Evolutionary conservation across 805 yeast species (phyloP).

Genomic region (Komagataella kurtzmanii): DNA sequence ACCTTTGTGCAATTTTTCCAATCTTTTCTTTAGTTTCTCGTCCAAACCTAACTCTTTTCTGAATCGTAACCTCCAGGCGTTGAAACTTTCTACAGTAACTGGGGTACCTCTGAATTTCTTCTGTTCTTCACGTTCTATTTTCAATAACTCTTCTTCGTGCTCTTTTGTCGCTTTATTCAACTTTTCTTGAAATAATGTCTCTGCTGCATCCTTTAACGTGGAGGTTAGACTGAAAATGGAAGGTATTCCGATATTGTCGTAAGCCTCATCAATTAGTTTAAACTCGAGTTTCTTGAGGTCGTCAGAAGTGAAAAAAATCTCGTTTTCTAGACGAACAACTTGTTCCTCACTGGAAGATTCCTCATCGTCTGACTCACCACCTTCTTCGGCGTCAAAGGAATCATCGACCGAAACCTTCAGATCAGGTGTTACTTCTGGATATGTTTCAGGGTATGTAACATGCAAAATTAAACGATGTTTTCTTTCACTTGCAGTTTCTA

Average conservation of each 20-base stretch:
- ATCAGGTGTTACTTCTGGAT: constrained; percentile 72
- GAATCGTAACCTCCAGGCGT: constrained; percentile 60
- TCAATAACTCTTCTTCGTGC: constrained; percentile 44
- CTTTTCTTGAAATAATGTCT: constrained; percentile 46
- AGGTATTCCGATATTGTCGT: constrained; percentile 82
- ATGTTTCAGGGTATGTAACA: constrained; percentile 63
- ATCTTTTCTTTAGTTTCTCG: constrained; percentile 37
- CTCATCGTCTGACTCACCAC: constrained; percentile 18
- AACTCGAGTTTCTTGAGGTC: constrained; percentile 29
- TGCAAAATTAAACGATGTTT: constrained; percentile 40
- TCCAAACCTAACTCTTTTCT: constrained; percentile 64
- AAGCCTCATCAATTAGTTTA: constrained; percentile 45
- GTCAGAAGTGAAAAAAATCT: constrained; percentile 34
- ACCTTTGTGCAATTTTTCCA: constrained; percentile 50
- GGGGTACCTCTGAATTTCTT: constrained; percentile 85
- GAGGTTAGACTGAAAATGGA: constrained; percentile 72
- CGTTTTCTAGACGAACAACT: constrained; percentile 32
- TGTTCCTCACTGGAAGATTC: constrained; percentile 24
- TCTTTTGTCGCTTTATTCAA: constrained; percentile 37
- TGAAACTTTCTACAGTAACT: constrained; percentile 68
- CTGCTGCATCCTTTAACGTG: constrained; percentile 71
- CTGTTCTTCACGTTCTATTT: constrained; percentile 71
- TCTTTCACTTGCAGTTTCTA: constrained; percentile 57
- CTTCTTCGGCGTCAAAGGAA: constrained; percentile 16
- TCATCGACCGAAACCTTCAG: constrained; percentile 25